phyloP scores from a whole-genome alignment of 1,284 basidiomycete species.

The Sporisorium graminicola region DNA sequence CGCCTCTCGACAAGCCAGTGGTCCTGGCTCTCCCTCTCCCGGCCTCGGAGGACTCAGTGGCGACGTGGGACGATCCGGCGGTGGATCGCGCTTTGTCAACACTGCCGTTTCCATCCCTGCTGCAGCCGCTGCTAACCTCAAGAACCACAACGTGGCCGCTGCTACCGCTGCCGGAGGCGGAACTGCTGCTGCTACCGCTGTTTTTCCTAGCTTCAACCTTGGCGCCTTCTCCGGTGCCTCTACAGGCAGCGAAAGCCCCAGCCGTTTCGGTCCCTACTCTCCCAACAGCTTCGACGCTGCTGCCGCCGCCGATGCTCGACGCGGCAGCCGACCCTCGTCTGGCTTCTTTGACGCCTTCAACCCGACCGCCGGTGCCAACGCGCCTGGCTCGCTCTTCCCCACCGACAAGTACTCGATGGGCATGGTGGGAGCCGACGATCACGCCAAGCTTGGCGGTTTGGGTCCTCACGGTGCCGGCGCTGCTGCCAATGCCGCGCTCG shows the following conservation, averaged over 20 bases:
- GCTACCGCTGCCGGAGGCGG: conserved; percentile 10
- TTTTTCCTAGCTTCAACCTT: conserved; percentile 52
- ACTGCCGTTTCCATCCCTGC: conserved; percentile 39
- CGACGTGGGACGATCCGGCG: conserved; percentile 34
- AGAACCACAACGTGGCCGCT: conserved; percentile 16
- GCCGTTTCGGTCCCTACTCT: conserved; percentile 53
- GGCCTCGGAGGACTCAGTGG: conserved; percentile 35
- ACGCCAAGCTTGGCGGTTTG: conserved; percentile 37
- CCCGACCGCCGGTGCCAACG: conserved; percentile 44
- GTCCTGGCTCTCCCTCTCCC: conserved; percentile 41
- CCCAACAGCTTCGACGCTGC: conserved; percentile 45
- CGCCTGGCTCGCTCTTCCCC: conserved; percentile 42
- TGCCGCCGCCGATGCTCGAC: conserved; percentile 24
- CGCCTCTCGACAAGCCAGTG: conserved; percentile 41
- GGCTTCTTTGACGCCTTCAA: conserved; percentile 63
- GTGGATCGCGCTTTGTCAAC: conserved; percentile 52
- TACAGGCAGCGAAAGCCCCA: conserved; percentile 48
- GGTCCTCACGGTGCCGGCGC: conserved; percentile 18
- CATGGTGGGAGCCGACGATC: conserved; percentile 34
- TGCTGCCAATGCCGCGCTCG: conserved; percentile 28
- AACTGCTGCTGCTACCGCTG: conserved; percentile 8
- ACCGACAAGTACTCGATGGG: conserved; percentile 54
- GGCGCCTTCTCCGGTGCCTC: conserved; percentile 42
- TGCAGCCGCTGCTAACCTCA: conserved; percentile 31
- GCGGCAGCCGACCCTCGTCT: conserved; percentile 49